Evolutionary conservation across 768 basidiomycete genomes (phyloP), one percentile per base, ranked within the genome.

Genomic region (Neoboletus subvelutipes): DNA sequence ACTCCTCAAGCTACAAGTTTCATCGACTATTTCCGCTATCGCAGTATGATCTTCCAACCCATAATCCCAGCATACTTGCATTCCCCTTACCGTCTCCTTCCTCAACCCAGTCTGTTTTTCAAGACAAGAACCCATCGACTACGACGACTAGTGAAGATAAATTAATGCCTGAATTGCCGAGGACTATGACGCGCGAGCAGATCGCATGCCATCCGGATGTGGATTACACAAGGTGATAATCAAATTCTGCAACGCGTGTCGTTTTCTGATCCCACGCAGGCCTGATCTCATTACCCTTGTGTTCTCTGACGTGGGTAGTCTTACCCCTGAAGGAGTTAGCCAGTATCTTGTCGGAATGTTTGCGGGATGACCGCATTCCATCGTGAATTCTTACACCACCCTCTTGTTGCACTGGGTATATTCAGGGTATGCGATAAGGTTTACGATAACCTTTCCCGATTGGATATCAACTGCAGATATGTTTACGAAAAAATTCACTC

Each of bases 321-420:
- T 95, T 60, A 94, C 92, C 22, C 93, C 94, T 33, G 90, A 92
- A 75, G 90, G 91, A 56, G 92, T 97, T 61, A 94, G 92, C 73
- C 93, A 94, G 71, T 95, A 95, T 71, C 81, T 97, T 43, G 94
- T 97, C 56, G 93, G 92, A 62, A 94, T 95, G 87, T 96, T 92
- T 76, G 87, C 90, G 60, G 90, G 85, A 63, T 88, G 68, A 76
- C 43, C 50, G 50, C 55, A 56, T 61, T 64, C 45, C 45, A 40
- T 29, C 31, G 41, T 58, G 45, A 57, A 51, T 45, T 53, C 36
- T 55, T 41, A 29, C 41, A 50, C 28, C 50, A 17, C 20, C 11
- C 29, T 43, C 28, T 7, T 40, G 52, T 29, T 37, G 40, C n/a
- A 36, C 46, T 57, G 40, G 13, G 50, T 56, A 52, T 57, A 60